Base-by-base conservation (phyloP, 2,329 filamentous ascomycete genomes). In the Diaporthe eres region DNA sequence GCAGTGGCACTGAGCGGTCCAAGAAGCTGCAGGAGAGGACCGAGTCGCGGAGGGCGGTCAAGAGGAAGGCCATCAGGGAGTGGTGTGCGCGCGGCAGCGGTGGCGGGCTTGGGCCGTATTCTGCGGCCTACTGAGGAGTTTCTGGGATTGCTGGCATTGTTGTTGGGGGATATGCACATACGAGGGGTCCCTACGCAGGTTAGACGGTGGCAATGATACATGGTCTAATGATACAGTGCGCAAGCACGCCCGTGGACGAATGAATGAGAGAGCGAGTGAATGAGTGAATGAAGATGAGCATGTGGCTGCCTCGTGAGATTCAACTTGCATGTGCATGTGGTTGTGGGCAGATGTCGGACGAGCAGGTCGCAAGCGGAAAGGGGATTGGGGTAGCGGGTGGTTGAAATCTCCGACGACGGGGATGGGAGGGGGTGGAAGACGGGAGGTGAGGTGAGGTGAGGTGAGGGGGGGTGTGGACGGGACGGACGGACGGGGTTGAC, bases 81-180 rank as follows among this genome's bases (percentile, higher is more conserved):
- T 73, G 71, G 71, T 73, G 71, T 65, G 71, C 58, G 17, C 71
- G 71, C 22, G 71, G 71, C 57, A 72, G 58, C 19, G 71, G 71
- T 37, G 71, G 71, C 19, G 57, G 57, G 1, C 44, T 65, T 65
- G 71, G 71, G 34, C 71, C 71, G 12, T 73, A 73, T 73, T 39
- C 70, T 28, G 70, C 28, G 42, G 47, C 51, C 55, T 72, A 51
- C 42, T 72, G 53, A 53, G 31, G 22, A 13, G 22, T 2, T 49
- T 60, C 17, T 17, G 42, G 25, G 39, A 17, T 37, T 13, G 37
- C 12, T 39, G 70, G 63, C 28, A 51, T 68, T 39, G 65, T 68
- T 68, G 65, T 51, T 51, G 47, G 63, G 44, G 44, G 47, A 39
- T 25, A 13, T 68, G 65, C 65, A 68, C 9, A 19, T 25, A 28